Conservation (phyloP, 2,329 filamentous ascomycete species). For the Malbranchea zuffiana region DNA sequence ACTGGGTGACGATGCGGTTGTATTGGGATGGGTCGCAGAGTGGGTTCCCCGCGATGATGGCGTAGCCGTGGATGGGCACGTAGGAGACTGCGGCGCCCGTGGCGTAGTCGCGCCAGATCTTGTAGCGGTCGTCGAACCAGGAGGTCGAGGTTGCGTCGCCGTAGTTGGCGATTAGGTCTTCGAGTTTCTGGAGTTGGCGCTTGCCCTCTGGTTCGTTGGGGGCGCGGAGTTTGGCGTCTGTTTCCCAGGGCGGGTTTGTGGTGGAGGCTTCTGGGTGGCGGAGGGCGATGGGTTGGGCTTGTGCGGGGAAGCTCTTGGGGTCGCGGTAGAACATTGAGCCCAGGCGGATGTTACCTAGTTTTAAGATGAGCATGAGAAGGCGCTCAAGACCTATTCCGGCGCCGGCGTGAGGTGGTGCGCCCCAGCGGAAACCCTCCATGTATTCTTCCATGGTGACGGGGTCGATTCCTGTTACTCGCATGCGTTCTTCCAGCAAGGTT, state of each 20-base stretch:
- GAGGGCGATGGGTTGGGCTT: constrained; percentile 51
- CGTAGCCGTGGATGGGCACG: constrained; percentile 64
- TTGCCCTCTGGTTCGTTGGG: constrained; percentile 34
- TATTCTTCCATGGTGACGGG: constrained; percentile 84
- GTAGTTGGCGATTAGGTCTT: constrained; percentile 88
- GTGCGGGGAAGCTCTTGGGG: constrained; percentile 71
- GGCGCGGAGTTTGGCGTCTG: constrained; percentile 23
- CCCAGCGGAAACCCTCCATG: constrained; percentile 76
- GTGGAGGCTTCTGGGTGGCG: constrained; percentile 83
- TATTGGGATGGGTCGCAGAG: constrained; percentile 74
- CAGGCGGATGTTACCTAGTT: constrained; percentile 79
- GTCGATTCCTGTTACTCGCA: constrained; percentile 63
- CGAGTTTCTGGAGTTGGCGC: constrained; percentile 57
- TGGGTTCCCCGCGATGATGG: constrained; percentile 77
- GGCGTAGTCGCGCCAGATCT: constrained; percentile 68
- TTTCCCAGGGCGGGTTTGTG: constrained; percentile 54
- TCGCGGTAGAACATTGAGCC: constrained; percentile 81
- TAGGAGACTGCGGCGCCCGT: constrained; percentile 81
- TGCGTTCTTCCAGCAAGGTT: constrained; percentile 60
- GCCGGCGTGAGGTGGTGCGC: constrained; percentile 78
- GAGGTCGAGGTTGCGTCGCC: constrained; percentile 89
- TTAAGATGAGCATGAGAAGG: constrained; percentile 72
- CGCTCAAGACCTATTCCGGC: constrained; percentile 85
- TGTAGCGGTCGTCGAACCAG: constrained; percentile 80
- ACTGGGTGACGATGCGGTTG: constrained; percentile 58